Evolutionary conservation across 352 stramenopile species (phyloP).

Genomic region (Phytopythium mirpurense): DNA sequence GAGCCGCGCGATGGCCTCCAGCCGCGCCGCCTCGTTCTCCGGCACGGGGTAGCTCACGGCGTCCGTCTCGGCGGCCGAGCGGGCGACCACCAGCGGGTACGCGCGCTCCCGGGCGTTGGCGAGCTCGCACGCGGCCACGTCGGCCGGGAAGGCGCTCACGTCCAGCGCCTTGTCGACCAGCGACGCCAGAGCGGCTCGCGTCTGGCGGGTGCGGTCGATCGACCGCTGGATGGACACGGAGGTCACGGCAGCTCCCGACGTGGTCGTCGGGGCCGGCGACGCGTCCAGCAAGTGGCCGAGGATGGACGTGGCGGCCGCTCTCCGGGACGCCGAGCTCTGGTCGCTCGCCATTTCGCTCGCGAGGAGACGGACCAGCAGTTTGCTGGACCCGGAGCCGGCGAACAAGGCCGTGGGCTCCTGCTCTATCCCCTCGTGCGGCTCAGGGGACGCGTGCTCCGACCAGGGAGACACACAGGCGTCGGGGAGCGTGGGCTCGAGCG

Average conservation of each 20-base stretch:
- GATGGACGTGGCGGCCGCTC: background rate
- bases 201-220: background rate
- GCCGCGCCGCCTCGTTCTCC: conserved; percentile 18
- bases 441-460: background rate
- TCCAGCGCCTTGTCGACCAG: conserved; percentile 12
- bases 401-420: background rate
- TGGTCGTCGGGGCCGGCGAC: background rate
- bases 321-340: background rate
- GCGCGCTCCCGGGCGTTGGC: conserved; percentile 15
- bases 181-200: background rate
- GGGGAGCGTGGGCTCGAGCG: background rate
- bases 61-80: background rate
- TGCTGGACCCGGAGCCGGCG: background rate
- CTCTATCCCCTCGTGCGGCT: background rate
- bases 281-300: conserved; percentile 4
- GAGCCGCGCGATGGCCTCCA: conserved; percentile 20
- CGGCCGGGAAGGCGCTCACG: conserved; percentile 12
- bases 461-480: background rate
- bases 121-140: conserved; percentile 18
- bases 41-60: conserved; percentile 19
- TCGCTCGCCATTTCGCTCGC: background rate
- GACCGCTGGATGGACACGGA: background rate
- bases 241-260: background rate
- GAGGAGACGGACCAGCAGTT: background rate
- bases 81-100: conserved; percentile 19